phyloP scores from a whole-genome alignment of 768 basidiomycete species.

The Psilocybe cyanescens region DNA sequence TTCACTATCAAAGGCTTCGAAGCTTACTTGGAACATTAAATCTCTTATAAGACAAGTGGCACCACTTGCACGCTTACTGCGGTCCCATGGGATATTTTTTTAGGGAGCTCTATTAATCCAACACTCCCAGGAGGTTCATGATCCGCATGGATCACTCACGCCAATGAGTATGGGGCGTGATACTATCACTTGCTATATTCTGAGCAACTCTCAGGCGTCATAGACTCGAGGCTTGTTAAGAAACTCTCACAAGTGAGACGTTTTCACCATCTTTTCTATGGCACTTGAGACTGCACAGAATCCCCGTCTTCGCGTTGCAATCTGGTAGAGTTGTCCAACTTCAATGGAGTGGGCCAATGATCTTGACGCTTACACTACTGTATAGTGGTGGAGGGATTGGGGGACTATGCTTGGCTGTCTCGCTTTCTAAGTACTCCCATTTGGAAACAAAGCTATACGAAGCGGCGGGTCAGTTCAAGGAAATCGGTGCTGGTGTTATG shows the following conservation, averaged over 20 bases:
- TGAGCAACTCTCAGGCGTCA: not conserved
- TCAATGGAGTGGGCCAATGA: not conserved
- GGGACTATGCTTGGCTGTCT: conserved; percentile 42
- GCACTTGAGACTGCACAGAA: not conserved
- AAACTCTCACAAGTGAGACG: not conserved
- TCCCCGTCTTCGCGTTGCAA: conserved; percentile 20
- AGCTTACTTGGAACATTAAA: too few relatives aligned
- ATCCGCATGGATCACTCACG: not conserved
- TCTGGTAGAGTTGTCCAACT: conserved; percentile 15
- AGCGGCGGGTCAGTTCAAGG: conserved; percentile 47
- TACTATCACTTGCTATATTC: not conserved
- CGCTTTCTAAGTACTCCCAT: conserved; percentile 39
- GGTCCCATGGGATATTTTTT: too few relatives aligned
- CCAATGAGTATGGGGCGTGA: not conserved
- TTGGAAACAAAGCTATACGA: conserved; percentile 51
- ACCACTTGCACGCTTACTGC: too few relatives aligned
- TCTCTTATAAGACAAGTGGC: too few relatives aligned
- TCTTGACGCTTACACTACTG: not conserved
- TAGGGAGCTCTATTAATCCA: not conserved
- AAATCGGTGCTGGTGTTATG: conserved; percentile 53
- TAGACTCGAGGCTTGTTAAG: not conserved
- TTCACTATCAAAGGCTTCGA: too few relatives aligned
- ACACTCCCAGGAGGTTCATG: not conserved
- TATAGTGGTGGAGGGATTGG: conserved; percentile 42
- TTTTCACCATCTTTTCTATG: not conserved